Evolutionary conservation across 2,329 filamentous ascomycete species (phyloP).

Genomic region (Albophoma yamanashiensis): DNA sequence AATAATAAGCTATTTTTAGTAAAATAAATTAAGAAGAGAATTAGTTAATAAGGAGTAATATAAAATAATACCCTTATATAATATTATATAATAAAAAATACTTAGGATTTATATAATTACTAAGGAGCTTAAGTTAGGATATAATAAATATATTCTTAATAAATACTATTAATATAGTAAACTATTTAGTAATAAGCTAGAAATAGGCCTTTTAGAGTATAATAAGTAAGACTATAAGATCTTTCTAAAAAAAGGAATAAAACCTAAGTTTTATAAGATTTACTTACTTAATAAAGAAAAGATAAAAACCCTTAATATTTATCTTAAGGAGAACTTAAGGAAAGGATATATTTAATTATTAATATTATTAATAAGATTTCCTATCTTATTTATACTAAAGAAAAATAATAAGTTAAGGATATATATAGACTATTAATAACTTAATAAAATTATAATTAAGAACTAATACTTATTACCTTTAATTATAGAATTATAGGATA

Average conservation of each 20-base stretch:
- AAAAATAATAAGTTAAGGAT: neutral
- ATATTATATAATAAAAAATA: too few relatives aligned
- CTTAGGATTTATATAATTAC: too few relatives aligned
- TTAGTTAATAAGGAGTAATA: too few relatives aligned
- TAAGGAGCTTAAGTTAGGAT: too few relatives aligned
- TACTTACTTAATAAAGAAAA: neutral
- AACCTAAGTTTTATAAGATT: neutral
- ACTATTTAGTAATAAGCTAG: too few relatives aligned
- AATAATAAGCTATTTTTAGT: too few relatives aligned
- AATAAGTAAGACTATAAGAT: neutral
- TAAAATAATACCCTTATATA: too few relatives aligned
- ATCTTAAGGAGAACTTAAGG: neutral
- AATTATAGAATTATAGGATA: neutral
- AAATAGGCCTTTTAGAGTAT: neutral
- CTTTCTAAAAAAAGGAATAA: neutral
- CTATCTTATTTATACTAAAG: too few relatives aligned
- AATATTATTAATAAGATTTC: too few relatives aligned
- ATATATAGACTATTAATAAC: neutral
- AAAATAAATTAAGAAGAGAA: too few relatives aligned
- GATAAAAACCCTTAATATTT: neutral
- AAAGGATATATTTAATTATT: neutral
- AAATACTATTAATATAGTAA: too few relatives aligned
- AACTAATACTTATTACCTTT: neutral
- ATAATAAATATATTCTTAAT: too few relatives aligned
- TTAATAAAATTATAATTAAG: neutral